Evolutionary conservation across 2,329 filamentous ascomycete species (phyloP).

Genomic region (Lanzia echinophila): DNA sequence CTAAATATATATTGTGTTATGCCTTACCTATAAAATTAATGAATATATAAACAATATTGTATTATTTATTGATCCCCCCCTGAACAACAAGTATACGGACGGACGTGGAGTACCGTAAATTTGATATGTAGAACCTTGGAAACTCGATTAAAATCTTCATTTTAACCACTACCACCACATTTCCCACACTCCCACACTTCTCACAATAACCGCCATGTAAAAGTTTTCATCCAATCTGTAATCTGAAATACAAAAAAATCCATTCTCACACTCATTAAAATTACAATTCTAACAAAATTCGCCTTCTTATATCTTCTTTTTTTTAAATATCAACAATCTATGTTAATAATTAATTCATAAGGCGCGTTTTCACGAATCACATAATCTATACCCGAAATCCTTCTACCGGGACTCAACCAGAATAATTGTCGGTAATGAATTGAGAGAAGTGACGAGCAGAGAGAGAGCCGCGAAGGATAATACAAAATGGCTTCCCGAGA

Average conservation of each 20-base stretch:
- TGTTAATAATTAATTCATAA: not conserved
- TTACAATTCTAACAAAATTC: not conserved
- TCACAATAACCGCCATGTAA: constrained; percentile 4
- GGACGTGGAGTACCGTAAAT: no score
- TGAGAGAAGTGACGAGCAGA: not conserved
- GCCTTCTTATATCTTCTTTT: not conserved
- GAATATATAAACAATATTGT: no score
- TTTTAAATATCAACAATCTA: not conserved
- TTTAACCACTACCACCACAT: not conserved
- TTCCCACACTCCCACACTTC: not conserved
- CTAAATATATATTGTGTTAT: not conserved
- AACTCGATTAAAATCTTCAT: no score
- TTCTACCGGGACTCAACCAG: not conserved
- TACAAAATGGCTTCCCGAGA: constrained; percentile 22
- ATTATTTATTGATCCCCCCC: no score
- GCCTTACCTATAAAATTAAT: not conserved
- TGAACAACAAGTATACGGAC: no score
- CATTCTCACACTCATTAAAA: constrained; percentile 8
- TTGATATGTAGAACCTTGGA: no score
- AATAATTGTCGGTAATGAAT: not conserved
- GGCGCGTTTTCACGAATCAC: not conserved
- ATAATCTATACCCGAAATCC: not conserved
- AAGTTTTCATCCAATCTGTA: not conserved
- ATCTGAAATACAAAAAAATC: constrained; percentile 1
- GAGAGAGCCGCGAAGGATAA: not conserved